phyloP scores from a whole-genome alignment of 495 filamentous ascomycete species.

The Lophiotrema nucula region DNA sequence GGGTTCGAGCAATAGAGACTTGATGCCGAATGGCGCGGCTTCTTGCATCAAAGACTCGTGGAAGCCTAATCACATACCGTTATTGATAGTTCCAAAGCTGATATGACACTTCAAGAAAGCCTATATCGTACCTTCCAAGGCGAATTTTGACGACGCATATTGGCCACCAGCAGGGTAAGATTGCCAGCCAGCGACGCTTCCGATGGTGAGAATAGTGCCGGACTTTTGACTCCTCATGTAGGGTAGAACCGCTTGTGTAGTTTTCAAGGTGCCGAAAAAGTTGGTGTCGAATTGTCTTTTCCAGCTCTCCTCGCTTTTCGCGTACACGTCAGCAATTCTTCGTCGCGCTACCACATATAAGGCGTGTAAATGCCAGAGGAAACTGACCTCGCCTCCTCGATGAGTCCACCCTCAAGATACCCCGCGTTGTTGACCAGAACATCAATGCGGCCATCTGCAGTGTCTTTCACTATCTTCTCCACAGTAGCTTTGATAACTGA shows the following conservation, averaged over 20 bases:
- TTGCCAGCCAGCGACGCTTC: conserved; percentile 22
- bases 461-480: neutral
- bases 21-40: conserved; percentile 15
- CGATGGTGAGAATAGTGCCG: conserved; percentile 35
- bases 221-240: conserved; percentile 27
- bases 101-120: too few relatives aligned
- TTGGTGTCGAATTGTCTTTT: conserved; percentile 35
- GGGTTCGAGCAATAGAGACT: conserved; percentile 21
- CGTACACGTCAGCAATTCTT: neutral
- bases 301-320: conserved; percentile 22
- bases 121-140: conserved; percentile 31
- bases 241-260: conserved; percentile 31
- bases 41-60: conserved; percentile 11
- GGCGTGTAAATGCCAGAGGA: too few relatives aligned
- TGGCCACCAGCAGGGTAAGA: neutral
- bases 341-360: neutral
- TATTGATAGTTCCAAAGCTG: too few relatives aligned
- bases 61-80: neutral
- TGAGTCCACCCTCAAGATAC: conserved; percentile 27
- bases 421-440: conserved; percentile 28
- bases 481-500: conserved; percentile 17
- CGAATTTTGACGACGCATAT: conserved; percentile 35
- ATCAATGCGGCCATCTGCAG: conserved; percentile 30
- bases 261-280: conserved; percentile 33
- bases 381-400: conserved; percentile 32